Evolutionary conservation across 2,329 filamentous ascomycete genomes (phyloP), one percentile per base, ranked within the genome.

Genomic region (Cladosporium sp.): DNA sequence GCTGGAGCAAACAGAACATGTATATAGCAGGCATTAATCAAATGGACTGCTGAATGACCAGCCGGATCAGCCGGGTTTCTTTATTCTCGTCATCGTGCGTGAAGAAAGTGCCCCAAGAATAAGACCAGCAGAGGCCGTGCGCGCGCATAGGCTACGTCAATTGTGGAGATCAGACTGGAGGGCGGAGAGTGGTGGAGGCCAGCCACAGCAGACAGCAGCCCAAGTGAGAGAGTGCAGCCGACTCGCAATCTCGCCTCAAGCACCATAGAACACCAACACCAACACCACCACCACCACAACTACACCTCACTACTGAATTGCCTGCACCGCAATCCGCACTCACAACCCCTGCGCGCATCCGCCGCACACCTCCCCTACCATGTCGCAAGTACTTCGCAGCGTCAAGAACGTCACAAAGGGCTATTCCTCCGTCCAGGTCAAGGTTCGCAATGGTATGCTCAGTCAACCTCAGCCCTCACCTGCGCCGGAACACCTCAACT

Each of bases 361-460:
- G 59, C 60, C 49, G 60, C 47, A 54, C 44, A 36, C 44, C 34
- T 34, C 60, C n/a, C 14, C 49, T 26, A 47, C 14, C 36, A 99
- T 99, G 95, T 97, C 94, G 67, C 96, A 96, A 83, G 93, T 98
- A 79, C 92, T 98, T 78, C 88, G 95, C 81, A 96, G 92, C 78
- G 93, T 98, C 76, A 98, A 97, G 84, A 99, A 98, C 85, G 94
- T 99, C 81, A 98, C 95, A 80, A 99, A 98, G 84, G 95, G 95
- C 74, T 99, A 99, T 79, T 97, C 94, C 41, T 89, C 87, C 71
- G 92, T 96, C 75, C 94, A 99, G 85, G 92, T 98, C 80, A 98
- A 98, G 84, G 95, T 99, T 80, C 90, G 93, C 83, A 94, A 97
- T 92, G 93, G 93, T 96, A 83, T 71, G 88, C 81, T 7, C 24